These are phyloP conservation scores for Pseudozyma sp. DNA, from an alignment of 1,284 basidiomycete species.

Conservation along the genomic window DNA sequence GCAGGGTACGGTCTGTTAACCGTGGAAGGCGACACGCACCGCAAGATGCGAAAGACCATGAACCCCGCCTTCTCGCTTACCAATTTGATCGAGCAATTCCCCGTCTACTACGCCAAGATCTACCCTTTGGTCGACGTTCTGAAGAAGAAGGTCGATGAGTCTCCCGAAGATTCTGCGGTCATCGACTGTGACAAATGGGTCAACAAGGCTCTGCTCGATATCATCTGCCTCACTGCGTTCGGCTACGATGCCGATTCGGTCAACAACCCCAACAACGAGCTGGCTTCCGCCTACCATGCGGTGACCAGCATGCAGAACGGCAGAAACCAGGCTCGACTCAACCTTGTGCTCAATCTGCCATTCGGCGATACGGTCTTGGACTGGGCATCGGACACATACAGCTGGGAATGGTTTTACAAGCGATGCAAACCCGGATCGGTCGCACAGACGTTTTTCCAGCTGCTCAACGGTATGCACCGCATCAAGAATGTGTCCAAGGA, in stretches of 20 bases:
- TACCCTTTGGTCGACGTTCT: conserved; percentile 50
- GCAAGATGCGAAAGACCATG: conserved; percentile 58
- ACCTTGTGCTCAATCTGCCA: conserved; percentile 56
- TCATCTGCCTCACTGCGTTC: conserved; percentile 62
- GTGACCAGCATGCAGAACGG: conserved; percentile 60
- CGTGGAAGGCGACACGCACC: conserved; percentile 53
- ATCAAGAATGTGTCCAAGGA: conserved; percentile 53
- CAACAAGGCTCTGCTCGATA: conserved; percentile 63
- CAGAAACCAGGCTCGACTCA: conserved; percentile 54
- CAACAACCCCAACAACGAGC: conserved; percentile 46
- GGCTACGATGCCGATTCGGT: conserved; percentile 60
- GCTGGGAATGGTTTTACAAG: conserved; percentile 21
- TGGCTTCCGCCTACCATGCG: conserved; percentile 60
- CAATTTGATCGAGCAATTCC: conserved; percentile 55
- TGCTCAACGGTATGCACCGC: conserved; percentile 49
- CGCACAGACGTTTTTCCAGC: conserved; percentile 8
- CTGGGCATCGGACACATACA: conserved; percentile 20
- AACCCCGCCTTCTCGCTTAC: conserved; percentile 58
- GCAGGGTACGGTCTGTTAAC: conserved; percentile 57
- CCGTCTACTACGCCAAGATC: conserved; percentile 55
- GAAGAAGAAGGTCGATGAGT: conserved; percentile 40
- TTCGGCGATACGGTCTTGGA: conserved; percentile 41
- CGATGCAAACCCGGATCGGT: conserved; percentile 1
- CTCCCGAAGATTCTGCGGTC: conserved; percentile 31
- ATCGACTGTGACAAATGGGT: conserved; percentile 58